These are phyloP conservation scores for Malassezia furfur DNA, from an alignment of 1,284 basidiomycete genomes.

Conservation along the genomic window DNA sequence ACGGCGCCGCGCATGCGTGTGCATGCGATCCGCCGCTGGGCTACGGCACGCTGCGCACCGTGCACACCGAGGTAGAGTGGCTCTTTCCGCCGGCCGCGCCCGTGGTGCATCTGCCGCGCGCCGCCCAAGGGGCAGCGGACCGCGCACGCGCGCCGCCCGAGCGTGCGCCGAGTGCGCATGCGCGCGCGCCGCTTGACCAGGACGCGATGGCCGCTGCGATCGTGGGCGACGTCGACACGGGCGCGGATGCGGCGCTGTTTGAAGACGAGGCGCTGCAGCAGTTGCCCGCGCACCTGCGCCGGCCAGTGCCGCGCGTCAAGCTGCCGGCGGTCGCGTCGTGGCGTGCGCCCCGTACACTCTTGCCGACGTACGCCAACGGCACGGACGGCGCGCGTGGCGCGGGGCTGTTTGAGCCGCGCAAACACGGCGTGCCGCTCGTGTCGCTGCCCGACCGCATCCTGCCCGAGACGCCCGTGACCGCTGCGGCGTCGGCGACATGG, in stretches of 20 bases:
- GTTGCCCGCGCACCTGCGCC: no score
- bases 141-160: neutral
- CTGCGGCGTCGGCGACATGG: neutral
- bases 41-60: neutral
- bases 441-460: neutral
- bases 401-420: neutral
- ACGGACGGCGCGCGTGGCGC: neutral
- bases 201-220: neutral
- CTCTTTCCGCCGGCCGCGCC: neutral
- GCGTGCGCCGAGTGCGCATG: neutral
- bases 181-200: conserved; percentile 3
- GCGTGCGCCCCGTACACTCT: neutral
- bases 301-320: neutral
- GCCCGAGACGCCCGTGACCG: neutral
- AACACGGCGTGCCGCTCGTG: neutral
- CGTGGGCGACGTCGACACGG: conserved; percentile 1
- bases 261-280: neutral
- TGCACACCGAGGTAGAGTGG: neutral
- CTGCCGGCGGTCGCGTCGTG: neutral
- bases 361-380: neutral
- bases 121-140: neutral
- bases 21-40: conserved; percentile 2
- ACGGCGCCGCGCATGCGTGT: neutral
- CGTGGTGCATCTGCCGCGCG: conserved; percentile 5
- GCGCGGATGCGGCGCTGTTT: neutral